Evolutionary conservation across 176 grass and related monocot species (phyloP).

Genomic region (Aegilops speltoides): DNA sequence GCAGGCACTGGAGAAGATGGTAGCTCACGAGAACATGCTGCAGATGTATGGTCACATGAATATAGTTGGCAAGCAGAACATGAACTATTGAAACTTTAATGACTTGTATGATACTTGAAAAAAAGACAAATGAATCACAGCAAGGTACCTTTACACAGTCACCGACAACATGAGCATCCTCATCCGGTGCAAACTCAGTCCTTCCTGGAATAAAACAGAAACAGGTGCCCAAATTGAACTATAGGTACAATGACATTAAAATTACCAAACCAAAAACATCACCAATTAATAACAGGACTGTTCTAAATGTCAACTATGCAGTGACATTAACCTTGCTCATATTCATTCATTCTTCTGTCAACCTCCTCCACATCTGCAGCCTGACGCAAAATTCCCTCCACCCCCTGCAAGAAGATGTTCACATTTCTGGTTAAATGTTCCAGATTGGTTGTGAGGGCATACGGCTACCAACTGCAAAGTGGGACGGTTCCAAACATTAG

Average conservation of each 20-base stretch:
- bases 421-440: constrained; percentile 22
- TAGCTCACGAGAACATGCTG: constrained; percentile 97
- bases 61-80: constrained; percentile 18
- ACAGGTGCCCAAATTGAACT: constrained; percentile 23
- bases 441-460: constrained; percentile 9
- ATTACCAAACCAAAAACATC: constrained; percentile 16
- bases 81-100: constrained; percentile 16
- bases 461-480: constrained; percentile 18
- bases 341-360: constrained; percentile 91
- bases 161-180: constrained; percentile 97
- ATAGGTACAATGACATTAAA: constrained; percentile 17
- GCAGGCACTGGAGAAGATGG: constrained; percentile 97
- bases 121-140: constrained; percentile 33
- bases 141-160: constrained; percentile 93
- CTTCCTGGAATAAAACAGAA: constrained; percentile 63
- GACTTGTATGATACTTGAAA: constrained; percentile 11
- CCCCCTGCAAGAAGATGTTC: constrained; percentile 61
- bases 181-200: constrained; percentile 77
- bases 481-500: background rate
- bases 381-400: constrained; percentile 96
- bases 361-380: constrained; percentile 97
- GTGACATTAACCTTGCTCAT: constrained; percentile 80
- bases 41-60: constrained; percentile 30
- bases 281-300: constrained; percentile 18
- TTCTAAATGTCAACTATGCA: constrained; percentile 33